Evolutionary conservation across 2,329 filamentous ascomycete species (phyloP), one percentile per base, ranked within the genome.

Genomic region (Pleurostoma richardsiae): DNA sequence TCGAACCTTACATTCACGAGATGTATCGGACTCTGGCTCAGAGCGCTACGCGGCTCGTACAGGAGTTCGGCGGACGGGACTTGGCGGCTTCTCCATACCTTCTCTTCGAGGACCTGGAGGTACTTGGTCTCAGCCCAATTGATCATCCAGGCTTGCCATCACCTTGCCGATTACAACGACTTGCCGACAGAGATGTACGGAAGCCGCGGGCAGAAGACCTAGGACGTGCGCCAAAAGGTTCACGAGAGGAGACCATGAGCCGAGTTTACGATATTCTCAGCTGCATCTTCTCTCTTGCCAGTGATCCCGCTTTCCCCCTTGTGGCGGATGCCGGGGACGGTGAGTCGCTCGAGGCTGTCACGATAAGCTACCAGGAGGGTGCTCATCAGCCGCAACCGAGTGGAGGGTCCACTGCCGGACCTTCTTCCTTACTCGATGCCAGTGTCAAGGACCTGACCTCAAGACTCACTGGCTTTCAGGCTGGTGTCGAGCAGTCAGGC

Each of bases 31-130:
- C 66, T 3, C 65, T 80, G 5, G 68, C 69, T 31, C 69, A 70
- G 27, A 68, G 71, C 3, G 61, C 80, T 36, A 76, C 71, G 10
- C 59, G 71, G n/a, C 62, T 80, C n/a, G 72, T 72, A 41, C 68
- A 74, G 39, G 62, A 69, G 7, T 70, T 73, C 49, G 64, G 66
- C 10, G 60, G 59, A 30, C 64, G 65, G 11, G 61, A 65, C 8
- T 56, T 68, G 11, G 67, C 61, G 6, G 54, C 66, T 6, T 72
- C 68, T 40, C 68, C 68, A 10, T 81, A 80, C 56, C 62, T 80
- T 26, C 67, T 82, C 1, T 54, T 65, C 0, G 78, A 82, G 55
- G 78, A 82, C 47, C 53, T 73, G 47, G 65, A 73, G 49, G 63
- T 69, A 11, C 59, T 71, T 10, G 74, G 75, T 4, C 57, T 77